Evolutionary conservation across 441 rosid genomes (phyloP).

Genomic region (Rhodomyrtus psidioides): DNA sequence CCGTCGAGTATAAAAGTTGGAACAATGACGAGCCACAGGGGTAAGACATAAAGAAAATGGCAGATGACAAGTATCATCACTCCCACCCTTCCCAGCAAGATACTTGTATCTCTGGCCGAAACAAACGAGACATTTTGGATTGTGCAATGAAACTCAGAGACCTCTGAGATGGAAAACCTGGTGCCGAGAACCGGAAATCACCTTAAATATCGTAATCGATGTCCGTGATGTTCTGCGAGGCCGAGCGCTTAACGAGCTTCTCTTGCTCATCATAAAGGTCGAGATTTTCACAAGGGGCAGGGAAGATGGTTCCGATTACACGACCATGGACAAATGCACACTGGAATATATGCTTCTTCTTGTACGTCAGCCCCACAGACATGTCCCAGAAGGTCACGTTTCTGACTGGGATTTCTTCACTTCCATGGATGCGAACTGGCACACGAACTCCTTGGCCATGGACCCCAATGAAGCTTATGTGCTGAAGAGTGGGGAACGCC

Average conservation of each 20-base stretch:
- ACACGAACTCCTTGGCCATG: conserved; percentile 87
- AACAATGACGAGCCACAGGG: neutral
- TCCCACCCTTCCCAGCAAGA: neutral
- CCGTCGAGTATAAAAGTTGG: neutral
- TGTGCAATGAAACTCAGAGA: neutral
- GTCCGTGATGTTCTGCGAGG: conserved; percentile 58
- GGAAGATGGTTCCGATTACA: conserved; percentile 76
- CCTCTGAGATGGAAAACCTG: neutral
- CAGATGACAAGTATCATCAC: neutral
- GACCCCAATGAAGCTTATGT: conserved; percentile 63
- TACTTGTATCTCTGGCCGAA: neutral
- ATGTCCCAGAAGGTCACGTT: conserved; percentile 73
- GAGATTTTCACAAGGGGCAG: conserved; percentile 79
- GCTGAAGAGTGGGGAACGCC: conserved; percentile 52
- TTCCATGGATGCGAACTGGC: conserved; percentile 89
- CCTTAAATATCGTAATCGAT: conserved; percentile 69
- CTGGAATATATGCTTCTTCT: conserved; percentile 91
- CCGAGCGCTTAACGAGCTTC: conserved; percentile 47
- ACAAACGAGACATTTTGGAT: neutral
- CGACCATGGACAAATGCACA: conserved; percentile 81
- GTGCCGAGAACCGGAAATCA: neutral
- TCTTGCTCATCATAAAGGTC: conserved; percentile 69
- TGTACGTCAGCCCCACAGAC: conserved; percentile 75
- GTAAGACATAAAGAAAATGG: neutral
- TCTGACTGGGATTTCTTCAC: conserved; percentile 64